Evolutionary conservation across 495 filamentous ascomycete species (phyloP), one percentile per base, ranked within the genome.

Genomic region (Xylaria grammica): DNA sequence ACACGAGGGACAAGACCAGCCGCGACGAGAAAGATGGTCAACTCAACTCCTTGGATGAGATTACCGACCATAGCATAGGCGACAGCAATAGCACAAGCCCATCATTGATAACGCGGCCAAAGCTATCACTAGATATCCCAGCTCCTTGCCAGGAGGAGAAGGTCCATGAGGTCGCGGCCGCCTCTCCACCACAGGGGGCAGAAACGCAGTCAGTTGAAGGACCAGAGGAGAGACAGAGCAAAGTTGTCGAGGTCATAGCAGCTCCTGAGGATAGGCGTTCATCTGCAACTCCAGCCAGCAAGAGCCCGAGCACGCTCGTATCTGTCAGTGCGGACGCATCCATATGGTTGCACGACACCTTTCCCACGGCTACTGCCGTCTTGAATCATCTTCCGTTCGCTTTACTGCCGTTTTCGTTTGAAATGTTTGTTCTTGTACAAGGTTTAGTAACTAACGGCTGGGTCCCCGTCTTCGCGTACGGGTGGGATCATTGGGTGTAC

Each of bases 341-440:
- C 64, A 66, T 70, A 17, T 90, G 87, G 87, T 77, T 72, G 1
- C 84, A 86, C 46, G 86, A 89, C 69, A 89, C 86, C 0, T 90
- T 90, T 60, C 87, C 88, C 15, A 90, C 87, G 0, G 82, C 82
- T 27, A 85, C 84, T 0, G 82, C 86, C 0, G 87, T 90, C 0
- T 63, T 86, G 4, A 69, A 78, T 2, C 86, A 87, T 68, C 75
- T 90, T 29, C 88, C 88, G 3, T 85, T 85, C 40, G 81, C 86
- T 0, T 79, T 90, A 1, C 77, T 90, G 0, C 87, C 88, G 4
- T 90, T 90, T 66, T 83, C 86, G 1, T 81, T 90, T 52, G 74
- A 80, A 60, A 90, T 90, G 86, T 90, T 90, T 63, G 79, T 90
- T 32, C 81, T 90, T 7, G 87, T 90, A 1, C 86, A 90, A 66